phyloP scores from a whole-genome alignment of 768 basidiomycete species.

The Boletus reticuloceps region DNA sequence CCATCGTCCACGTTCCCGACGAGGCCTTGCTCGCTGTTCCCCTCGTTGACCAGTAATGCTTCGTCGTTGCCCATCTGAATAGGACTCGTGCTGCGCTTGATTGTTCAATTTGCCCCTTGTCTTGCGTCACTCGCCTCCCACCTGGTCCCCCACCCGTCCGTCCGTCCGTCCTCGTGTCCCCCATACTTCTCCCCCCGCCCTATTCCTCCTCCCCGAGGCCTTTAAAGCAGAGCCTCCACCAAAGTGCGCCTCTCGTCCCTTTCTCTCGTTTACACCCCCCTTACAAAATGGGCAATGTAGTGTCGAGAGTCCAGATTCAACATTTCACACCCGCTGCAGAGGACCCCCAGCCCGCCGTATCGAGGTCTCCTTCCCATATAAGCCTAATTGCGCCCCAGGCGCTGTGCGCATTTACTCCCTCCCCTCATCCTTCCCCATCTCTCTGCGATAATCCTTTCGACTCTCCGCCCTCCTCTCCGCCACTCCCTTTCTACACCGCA shows the following conservation, averaged over 20 bases:
- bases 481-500: slow-evolving; percentile 45
- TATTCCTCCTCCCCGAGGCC: slow-evolving; percentile 17
- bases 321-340: slow-evolving; percentile 18
- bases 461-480: slow-evolving; percentile 38
- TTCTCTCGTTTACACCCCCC: neutral
- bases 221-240: slow-evolving; percentile 17
- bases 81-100: slow-evolving; percentile 19
- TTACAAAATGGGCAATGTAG: slow-evolving; percentile 30
- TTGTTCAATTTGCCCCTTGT: slow-evolving; percentile 7
- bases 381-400: slow-evolving; percentile 33
- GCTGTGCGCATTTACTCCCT: slow-evolving; percentile 26
- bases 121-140: slow-evolving; percentile 23
- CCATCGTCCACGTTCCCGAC: slow-evolving; percentile 23
- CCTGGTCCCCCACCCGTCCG: slow-evolving; percentile 12
- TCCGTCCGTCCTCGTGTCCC: slow-evolving; percentile 30
- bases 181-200: slow-evolving; percentile 27
- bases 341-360: slow-evolving; percentile 10
- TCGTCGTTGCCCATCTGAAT: neutral
- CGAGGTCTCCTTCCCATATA: slow-evolving; percentile 33
- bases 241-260: slow-evolving; percentile 22
- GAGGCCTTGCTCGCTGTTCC: slow-evolving; percentile 7
- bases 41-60: slow-evolving; percentile 15
- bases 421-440: slow-evolving; percentile 33
- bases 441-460: slow-evolving; percentile 37
- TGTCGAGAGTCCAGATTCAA: slow-evolving; percentile 32